Evolutionary conservation across 1,139 yeast species (phyloP).

Genomic region (Pneumocystis oryctolagi): DNA sequence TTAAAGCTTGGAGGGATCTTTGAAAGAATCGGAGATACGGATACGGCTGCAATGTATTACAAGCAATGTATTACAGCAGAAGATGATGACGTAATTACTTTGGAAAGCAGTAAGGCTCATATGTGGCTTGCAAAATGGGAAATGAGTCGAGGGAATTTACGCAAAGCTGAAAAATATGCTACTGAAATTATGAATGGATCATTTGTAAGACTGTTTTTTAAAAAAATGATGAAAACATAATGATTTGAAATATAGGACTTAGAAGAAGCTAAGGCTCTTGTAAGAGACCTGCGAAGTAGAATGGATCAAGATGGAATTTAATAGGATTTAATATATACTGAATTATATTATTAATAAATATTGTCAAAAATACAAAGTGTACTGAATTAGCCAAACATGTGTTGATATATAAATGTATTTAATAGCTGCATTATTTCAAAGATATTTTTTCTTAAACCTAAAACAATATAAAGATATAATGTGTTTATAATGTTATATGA

Average conservation of each 20-base stretch:
- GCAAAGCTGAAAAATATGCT: constrained; percentile 60
- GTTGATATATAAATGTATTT: too few species aligned
- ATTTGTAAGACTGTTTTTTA: constrained; percentile 24
- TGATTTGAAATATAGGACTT: constrained; percentile 38
- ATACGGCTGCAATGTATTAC: constrained; percentile 34
- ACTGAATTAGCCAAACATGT: too few species aligned
- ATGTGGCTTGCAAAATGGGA: constrained; percentile 77
- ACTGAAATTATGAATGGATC: constrained; percentile 61
- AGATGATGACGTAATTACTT: constrained; percentile 49
- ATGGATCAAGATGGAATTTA: constrained; percentile 5
- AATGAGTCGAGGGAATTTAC: constrained; percentile 40
- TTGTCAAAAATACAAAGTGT: too few species aligned
- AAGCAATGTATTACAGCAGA: constrained; percentile 57
- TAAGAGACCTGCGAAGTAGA: constrained; percentile 36
- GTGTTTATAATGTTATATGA: too few species aligned
- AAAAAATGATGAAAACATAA: background rate
- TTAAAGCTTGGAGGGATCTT: constrained; percentile 56
- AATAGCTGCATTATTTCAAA: too few species aligned
- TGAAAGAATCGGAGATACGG: constrained; percentile 39
- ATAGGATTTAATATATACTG: background rate
- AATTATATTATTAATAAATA: too few species aligned
- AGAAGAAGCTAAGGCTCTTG: constrained; percentile 76
- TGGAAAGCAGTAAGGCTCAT: constrained; percentile 68
- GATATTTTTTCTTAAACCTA: too few species aligned
- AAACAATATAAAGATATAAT: too few species aligned